Base-by-base conservation (phyloP, 2,329 filamentous ascomycete species). In the Stenocarpella maydis region DNA sequence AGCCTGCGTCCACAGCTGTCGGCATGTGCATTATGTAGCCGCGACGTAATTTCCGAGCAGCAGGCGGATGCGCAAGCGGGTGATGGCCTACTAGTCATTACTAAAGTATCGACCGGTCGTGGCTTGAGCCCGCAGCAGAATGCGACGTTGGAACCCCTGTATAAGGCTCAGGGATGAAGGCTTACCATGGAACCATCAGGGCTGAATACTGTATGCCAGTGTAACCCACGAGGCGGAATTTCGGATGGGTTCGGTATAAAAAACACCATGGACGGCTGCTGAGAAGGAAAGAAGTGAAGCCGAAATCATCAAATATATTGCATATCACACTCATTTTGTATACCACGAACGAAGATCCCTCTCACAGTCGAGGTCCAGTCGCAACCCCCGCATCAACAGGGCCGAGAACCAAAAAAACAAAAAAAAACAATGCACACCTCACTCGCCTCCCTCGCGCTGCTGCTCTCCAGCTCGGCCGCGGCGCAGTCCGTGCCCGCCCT, bases 151-250 rank as follows among this genome's bases (percentile, higher is more conserved):
- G 24, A 12, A 26, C 58, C 28, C 43, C 58, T 21, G 3, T 49
- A 37, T 63, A 49, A 37, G n/a, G 58, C 37, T 63, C 41, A 37
- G 58, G 58, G 41, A 26, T 63, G 14, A 63, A 63, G 49, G 19
- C 15, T 19, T 63, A 37, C 37, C 17, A 49, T n/a, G 14, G 3
- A 21, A 12, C 2, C 26, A n/a, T 19, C 3, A 43, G 58, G 43
- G 58, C 19, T 37, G n/a, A 1, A 49, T 37, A 49, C 49, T 15
- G 9, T n/a, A n/a, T n/a, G n/a, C n/a, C n/a, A n/a, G n/a, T n/a
- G n/a, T n/a, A n/a, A n/a, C n/a, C n/a, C 28, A 37, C 43, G 28
- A 5, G 1, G 9, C 41, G 28, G 28, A 19, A 6, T 24, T 26
- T 49, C 43, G n/a, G 6, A 49, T 5, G 7, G 3, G 14, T n/a